Conservation (phyloP, 768 basidiomycete species). For the Tephrocybe rancida region DNA sequence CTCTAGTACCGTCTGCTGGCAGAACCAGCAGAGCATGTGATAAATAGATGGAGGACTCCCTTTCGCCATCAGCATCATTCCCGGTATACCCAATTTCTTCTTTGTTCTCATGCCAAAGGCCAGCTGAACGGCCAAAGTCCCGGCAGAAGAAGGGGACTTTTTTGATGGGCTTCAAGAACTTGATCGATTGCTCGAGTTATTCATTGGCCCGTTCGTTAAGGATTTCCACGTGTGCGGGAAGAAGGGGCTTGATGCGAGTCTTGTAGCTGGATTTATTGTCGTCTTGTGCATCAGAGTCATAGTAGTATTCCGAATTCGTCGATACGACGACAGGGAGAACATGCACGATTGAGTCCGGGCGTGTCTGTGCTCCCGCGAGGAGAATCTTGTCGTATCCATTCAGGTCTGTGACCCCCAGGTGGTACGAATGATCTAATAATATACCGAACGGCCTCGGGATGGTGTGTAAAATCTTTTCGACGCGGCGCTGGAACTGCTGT, state of each 20-base stretch:
- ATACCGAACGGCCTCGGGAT: conserved; percentile 24
- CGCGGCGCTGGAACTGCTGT: background rate
- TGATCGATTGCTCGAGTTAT: background rate
- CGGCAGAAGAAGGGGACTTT: conserved; percentile 5
- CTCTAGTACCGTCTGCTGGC: background rate
- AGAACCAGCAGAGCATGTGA: conserved; percentile 24
- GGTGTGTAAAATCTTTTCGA: background rate
- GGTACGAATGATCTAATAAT: conserved; percentile 28
- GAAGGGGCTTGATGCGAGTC: background rate
- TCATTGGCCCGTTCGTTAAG: background rate
- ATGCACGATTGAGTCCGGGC: conserved; percentile 16
- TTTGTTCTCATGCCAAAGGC: background rate
- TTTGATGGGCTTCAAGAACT: background rate
- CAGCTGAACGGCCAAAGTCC: conserved; percentile 12
- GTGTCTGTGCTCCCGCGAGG: conserved; percentile 8
- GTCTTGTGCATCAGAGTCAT: no score
- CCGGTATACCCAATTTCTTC: conserved; percentile 21
- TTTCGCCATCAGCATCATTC: conserved; percentile 22
- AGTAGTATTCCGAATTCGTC: background rate
- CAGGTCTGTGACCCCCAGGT: conserved; percentile 21
- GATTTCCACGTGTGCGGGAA: conserved; percentile 5
- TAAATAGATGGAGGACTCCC: conserved; percentile 25
- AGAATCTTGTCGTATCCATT: conserved; percentile 25
- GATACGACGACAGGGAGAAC: conserved; percentile 7
- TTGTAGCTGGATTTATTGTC: background rate